phyloP scores from a whole-genome alignment of 2,329 filamentous ascomycete genomes.

The Calonectria hawksworthii region DNA sequence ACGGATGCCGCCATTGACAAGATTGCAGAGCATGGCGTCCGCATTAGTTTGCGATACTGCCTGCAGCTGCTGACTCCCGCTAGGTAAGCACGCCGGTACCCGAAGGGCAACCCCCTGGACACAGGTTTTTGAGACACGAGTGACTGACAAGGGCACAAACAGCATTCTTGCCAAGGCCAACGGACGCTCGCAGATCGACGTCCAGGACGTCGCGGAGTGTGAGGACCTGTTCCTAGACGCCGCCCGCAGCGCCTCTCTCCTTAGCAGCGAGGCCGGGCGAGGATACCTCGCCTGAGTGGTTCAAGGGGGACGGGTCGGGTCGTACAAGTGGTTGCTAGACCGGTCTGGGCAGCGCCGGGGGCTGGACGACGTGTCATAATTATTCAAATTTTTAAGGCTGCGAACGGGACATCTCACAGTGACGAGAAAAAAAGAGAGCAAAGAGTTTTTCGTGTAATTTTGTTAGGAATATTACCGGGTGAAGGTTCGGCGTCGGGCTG shows the following conservation, averaged over 20 bases:
- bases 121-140: conserved; percentile 46
- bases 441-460: conserved; percentile 40
- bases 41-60: conserved; percentile 92
- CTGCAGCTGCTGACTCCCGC: conserved; percentile 91
- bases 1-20: conserved; percentile 88
- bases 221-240: conserved; percentile 89
- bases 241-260: conserved; percentile 80
- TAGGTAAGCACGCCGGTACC: conserved; percentile 63
- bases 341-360: conserved; percentile 40
- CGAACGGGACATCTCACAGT: conserved; percentile 29
- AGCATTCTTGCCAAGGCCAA: conserved; percentile 91
- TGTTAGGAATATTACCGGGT: conserved; percentile 37
- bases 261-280: conserved; percentile 72
- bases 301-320: conserved; percentile 13
- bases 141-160: conserved; percentile 51
- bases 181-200: conserved; percentile 81
- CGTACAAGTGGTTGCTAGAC: conserved; percentile 15
- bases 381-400: conserved; percentile 40
- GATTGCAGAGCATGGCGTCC: conserved; percentile 87
- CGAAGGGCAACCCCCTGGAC: conserved; percentile 34
- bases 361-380: conserved; percentile 46
- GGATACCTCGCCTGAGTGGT: conserved; percentile 72
- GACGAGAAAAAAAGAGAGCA: conserved; percentile 38
- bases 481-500: conserved; percentile 43
- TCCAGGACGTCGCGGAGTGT: conserved; percentile 84